Evolutionary conservation across 2,329 filamentous ascomycete species (phyloP), one percentile per base, ranked within the genome.

Genomic region (Geosmithia putterillii): DNA sequence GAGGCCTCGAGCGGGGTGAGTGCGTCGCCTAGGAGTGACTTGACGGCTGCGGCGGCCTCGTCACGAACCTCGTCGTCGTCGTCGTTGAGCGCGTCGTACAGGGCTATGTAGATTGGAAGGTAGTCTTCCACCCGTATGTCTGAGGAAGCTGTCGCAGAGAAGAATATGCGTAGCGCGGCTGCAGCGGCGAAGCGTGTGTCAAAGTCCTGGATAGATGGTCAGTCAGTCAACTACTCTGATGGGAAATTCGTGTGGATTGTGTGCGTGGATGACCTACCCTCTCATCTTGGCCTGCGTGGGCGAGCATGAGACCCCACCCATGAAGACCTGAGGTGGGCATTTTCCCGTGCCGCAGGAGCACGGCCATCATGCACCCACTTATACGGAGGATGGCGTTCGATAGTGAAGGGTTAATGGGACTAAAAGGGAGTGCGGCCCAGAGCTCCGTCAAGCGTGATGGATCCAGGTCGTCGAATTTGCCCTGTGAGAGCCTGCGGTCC

Each of bases 61-160:
- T 81, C 74, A 38, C 90, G 78, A 48, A 95, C 75, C 45, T 95
- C 88, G 48, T 95, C 86, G 55, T 96, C 90, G 56, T 96, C 90
- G 56, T 96, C 92, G 55, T 86, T 84, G 4, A 94, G 70, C 39
- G 79, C 69, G 55, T 87, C 81, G 59, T 92, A 89, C 1, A 90
- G 64, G 3, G 81, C 68, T 5, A 87, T 58, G 42, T 83, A 73
- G 23, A 76, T 65, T 2, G 74, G 65, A 2, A 86, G 59, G 28
- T 76, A 63, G 14, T 58, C 56, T 34, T 61, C 49, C 38, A 48
- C 47, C 28, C n/a, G n/a, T 46, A 54, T 46, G 47, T 43, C 47
- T 47, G 50, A 35, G 2, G 51, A 32, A 12, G 44, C 46, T 3
- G 54, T 35, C 44, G 46, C 42, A 34, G 46, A 56, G 52, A 66